Conservation (phyloP, 2,329 filamentous ascomycete genomes). For the Trichoderma brevicompactum region DNA sequence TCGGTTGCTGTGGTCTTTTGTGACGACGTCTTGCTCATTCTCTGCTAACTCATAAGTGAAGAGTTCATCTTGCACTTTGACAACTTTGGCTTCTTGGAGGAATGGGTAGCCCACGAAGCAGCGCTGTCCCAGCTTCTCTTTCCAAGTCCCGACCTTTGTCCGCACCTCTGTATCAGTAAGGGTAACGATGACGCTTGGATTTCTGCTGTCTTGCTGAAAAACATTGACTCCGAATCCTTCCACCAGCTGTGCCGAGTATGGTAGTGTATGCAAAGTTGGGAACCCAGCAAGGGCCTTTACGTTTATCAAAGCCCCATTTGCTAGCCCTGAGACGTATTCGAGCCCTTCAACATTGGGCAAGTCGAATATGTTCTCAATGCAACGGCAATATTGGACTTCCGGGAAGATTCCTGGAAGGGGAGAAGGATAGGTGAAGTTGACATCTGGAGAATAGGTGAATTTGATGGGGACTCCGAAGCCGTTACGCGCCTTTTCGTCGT, state of each 20-base stretch:
- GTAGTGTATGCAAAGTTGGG: slow-evolving; percentile 83
- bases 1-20: slow-evolving; percentile 71
- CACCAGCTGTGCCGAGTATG: slow-evolving; percentile 74
- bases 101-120: slow-evolving; percentile 96
- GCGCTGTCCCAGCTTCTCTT: slow-evolving; percentile 78
- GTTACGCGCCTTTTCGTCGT: slow-evolving; percentile 81
- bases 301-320: slow-evolving; percentile 82
- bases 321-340: slow-evolving; percentile 80
- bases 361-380: slow-evolving; percentile 95
- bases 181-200: slow-evolving; percentile 94
- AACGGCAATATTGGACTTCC: slow-evolving; percentile 82
- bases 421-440: slow-evolving; percentile 84
- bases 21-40: slow-evolving; percentile 66
- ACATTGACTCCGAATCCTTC: slow-evolving; percentile 85
- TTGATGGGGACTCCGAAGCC: slow-evolving; percentile 91
- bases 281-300: slow-evolving; percentile 88
- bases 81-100: slow-evolving; percentile 88
- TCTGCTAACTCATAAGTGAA: slow-evolving; percentile 81
- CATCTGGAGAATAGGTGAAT: slow-evolving; percentile 80
- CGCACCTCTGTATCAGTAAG: slow-evolving; percentile 74
- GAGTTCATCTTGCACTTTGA: slow-evolving; percentile 87
- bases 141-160: slow-evolving; percentile 72
- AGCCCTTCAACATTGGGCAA: slow-evolving; percentile 89
- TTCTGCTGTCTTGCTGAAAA: slow-evolving; percentile 93
- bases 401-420: slow-evolving; percentile 90